Conservation (phyloP, 331 rosid genomes). For the Erythrophleum ivorense region DNA sequence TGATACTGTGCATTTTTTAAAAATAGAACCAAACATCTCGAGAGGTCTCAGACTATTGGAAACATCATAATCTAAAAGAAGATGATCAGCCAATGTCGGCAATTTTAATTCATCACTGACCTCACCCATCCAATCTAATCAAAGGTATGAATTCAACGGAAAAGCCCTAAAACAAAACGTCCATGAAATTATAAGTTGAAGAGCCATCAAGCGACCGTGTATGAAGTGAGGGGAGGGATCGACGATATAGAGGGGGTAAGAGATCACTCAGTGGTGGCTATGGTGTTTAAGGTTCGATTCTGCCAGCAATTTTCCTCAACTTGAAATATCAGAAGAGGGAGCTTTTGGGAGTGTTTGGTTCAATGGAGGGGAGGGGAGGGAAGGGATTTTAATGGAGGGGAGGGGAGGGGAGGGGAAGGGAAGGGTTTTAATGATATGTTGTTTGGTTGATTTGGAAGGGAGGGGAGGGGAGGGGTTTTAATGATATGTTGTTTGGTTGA, state of each 20-base stretch:
- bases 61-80: slow-evolving; percentile 37
- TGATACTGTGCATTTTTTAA: not conserved
- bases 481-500: too few relatives aligned
- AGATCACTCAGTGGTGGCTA: slow-evolving; percentile 73
- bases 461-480: too few relatives aligned
- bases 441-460: too few relatives aligned
- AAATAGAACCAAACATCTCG: not conserved
- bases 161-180: not conserved
- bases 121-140: not conserved
- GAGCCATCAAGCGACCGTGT: not conserved
- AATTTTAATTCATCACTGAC: slow-evolving; percentile 46
- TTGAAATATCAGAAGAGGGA: slow-evolving; percentile 75
- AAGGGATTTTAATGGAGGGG: too few relatives aligned
- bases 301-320: slow-evolving; percentile 78
- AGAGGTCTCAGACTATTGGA: slow-evolving; percentile 43
- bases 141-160: not conserved
- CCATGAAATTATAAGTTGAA: not conserved
- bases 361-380: too few relatives aligned
- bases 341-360: too few relatives aligned
- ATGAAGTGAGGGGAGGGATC: not conserved
- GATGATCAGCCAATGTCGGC: slow-evolving; percentile 60
- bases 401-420: too few relatives aligned
- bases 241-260: not conserved
- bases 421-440: too few relatives aligned
- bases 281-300: slow-evolving; percentile 75